Base-by-base conservation (phyloP, 495 filamentous ascomycete species). In the Pyronema domesticum region DNA sequence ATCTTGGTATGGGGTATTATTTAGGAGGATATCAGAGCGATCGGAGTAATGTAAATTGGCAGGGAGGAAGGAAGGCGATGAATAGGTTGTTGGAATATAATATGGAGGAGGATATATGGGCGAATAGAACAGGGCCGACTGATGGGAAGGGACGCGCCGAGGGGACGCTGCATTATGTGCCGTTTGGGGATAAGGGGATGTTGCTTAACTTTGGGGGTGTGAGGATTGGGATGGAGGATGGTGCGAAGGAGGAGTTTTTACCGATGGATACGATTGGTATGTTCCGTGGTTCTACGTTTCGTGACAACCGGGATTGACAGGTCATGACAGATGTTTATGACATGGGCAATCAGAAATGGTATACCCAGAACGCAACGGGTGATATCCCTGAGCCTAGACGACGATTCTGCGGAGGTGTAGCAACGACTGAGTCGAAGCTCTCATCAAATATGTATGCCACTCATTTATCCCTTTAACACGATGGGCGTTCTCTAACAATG, bases 391-490 rank as follows among this genome's bases (percentile, higher is more conserved):
- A 60, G 34, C 54, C 64, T 37, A 65, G 77, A 5, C 56, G 76
- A 37, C 68, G 71, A 34, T 79, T 78, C 57, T 80, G 77, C 60
- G 72, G 71, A 4, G 77, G 73, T 6, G 70, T 68, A 7, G 72
- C 70, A 9, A 75, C 73, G 67, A 68, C 77, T 0, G 55, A 66
- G n/a, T 77, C 80, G 59, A 65, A 70, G 40, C 76, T 75, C 13
- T 54, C 70, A 73, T 54, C 58, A 9, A 78, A 78, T 55, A 76
- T 79, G 72, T 76, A 58, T 48, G 49, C 46, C 23, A 30, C 5
- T 30, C 23, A 30, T 53, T 7, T 37, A 18, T 18, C 3, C 7
- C 3, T 18, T 51, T 35, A 13, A 35, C 13, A 13, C 48, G 3
- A 30, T 37, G 48, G 6, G 11, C 30, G 9, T 14, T 2, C 1